Evolutionary conservation across 2,329 filamentous ascomycete species (phyloP), one percentile per base, ranked within the genome.

Genomic region (Diaporthe amygdali): DNA sequence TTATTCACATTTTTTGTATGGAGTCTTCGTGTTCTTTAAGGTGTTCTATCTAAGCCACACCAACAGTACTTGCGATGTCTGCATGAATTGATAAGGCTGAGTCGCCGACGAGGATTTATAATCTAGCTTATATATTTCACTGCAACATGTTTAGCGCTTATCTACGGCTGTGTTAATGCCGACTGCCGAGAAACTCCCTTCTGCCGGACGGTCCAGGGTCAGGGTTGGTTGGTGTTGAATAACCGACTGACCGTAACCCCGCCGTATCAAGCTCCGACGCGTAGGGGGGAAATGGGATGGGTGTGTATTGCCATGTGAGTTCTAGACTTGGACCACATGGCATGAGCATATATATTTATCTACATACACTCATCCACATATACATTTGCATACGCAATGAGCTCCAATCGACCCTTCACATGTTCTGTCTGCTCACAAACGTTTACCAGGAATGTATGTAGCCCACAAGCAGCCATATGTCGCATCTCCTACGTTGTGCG

Each of bases 401-500:
- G 64, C 46, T 52, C 64, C n/a, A 55, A 54, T 20, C 51, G 64
- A 6, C 74, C 73, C 1, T 75, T 74, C 39, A 46, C 59, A 41
- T 75, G 74, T 34, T 55, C 52, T 7, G 70, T 70, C 8, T 75
- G 74, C 49, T 66, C 74, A 4, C 71, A 75, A 39, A 73, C 70
- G 20, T 75, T 74, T 49, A 74, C 73, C 1, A 59, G 74, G 69
- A 74, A 74, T 41, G 74, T 73, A 51, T 3, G 72, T 70, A 17
- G 15, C 14, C 49, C 25, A 27, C 2, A 10, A 4, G 5, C 17
- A 15, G 22, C 15, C 17, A 51, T 6, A 9, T 15, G 22, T 20
- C 20, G 10, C 34, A 56, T 2, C 55, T 6, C 10, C 7, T 46
- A 9, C 6, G 1, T 22, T 34, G 17, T 22, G n/a, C n/a, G 17